Evolutionary conservation across 75 land plant genomes (phyloP).

Genomic region (Larix kaempferi): DNA sequence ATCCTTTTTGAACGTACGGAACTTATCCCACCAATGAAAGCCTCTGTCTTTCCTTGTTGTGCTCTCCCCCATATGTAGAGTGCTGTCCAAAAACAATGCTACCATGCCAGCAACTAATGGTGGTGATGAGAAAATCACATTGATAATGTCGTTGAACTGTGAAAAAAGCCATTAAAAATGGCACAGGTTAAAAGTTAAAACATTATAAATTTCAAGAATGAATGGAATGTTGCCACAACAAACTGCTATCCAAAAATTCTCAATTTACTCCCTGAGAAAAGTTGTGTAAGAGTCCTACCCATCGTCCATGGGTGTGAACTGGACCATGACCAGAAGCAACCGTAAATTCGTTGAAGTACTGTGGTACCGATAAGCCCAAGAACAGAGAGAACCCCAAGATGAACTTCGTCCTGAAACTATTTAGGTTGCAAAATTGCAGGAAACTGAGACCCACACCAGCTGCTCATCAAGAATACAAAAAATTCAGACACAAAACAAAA

Average conservation of each 20-base stretch:
- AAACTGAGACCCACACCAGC: conserved; percentile 76
- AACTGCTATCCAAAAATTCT: not conserved
- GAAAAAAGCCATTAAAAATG: not conserved
- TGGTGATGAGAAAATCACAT: conserved; percentile 75
- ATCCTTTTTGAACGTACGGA: conserved; percentile 68
- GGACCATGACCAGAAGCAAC: conserved; percentile 62
- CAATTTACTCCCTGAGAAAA: not conserved
- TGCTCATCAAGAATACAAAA: conserved; percentile 20
- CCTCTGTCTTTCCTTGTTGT: conserved; percentile 76
- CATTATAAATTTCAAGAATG: not conserved
- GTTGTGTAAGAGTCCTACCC: conserved; percentile 41
- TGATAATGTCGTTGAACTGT: conserved; percentile 96
- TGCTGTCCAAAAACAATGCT: conserved; percentile 65
- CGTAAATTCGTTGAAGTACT: conserved; percentile 72
- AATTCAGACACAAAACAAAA: not conserved
- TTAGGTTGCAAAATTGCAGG: conserved; percentile 90
- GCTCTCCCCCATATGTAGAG: conserved; percentile 37
- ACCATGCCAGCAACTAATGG: conserved; percentile 66
- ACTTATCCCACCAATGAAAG: conserved; percentile 82
- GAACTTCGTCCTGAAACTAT: conserved; percentile 70
- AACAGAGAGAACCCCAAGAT: conserved; percentile 83
- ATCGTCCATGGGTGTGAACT: conserved; percentile 48
- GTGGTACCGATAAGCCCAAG: conserved; percentile 86
- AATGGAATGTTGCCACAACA: not conserved
- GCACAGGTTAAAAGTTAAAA: conserved; percentile 1